Conservation (phyloP, 75 land plant species). For the Adiantum capillusveneris region DNA sequence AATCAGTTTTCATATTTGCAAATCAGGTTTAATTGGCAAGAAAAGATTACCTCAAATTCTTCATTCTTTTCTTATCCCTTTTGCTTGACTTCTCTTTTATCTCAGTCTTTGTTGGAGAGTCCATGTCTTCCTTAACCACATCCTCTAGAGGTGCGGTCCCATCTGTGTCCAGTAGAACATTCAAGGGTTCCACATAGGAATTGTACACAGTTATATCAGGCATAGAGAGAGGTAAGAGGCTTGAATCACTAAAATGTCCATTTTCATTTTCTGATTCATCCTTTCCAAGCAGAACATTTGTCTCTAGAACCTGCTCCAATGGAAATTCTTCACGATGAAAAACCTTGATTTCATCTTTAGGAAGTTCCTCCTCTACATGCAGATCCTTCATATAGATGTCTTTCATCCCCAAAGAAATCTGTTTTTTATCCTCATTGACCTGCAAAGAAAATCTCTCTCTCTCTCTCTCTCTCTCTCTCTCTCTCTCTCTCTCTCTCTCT, state of each 20-base stretch:
- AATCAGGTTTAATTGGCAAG: too few species aligned
- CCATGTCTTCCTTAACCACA: neutral
- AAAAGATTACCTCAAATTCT: constrained; percentile 53
- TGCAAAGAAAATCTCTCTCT: constrained; percentile 15
- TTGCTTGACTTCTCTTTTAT: constrained; percentile 14
- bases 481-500: too few species aligned
- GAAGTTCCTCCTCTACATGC: constrained; percentile 11
- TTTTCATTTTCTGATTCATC: constrained; percentile 14
- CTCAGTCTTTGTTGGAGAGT: neutral
- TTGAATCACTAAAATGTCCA: constrained; percentile 6
- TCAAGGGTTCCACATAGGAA: constrained; percentile 59
- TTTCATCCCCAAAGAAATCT: constrained; percentile 79
- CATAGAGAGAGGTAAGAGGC: neutral
- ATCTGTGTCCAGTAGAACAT: constrained; percentile 57
- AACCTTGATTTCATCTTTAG: constrained; percentile 8
- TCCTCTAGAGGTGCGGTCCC: neutral
- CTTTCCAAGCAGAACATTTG: too few species aligned
- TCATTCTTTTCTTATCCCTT: constrained; percentile 55
- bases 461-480: too few species aligned
- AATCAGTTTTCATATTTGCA: too few species aligned
- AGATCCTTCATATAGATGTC: constrained; percentile 38
- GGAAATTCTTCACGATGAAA: constrained; percentile 12
- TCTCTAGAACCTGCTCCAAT: too few species aligned
- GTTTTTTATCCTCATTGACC: constrained; percentile 55
- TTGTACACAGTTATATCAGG: constrained; percentile 19